Conservation (phyloP, 2,329 filamentous ascomycete genomes). For the Botrytis medusae region DNA sequence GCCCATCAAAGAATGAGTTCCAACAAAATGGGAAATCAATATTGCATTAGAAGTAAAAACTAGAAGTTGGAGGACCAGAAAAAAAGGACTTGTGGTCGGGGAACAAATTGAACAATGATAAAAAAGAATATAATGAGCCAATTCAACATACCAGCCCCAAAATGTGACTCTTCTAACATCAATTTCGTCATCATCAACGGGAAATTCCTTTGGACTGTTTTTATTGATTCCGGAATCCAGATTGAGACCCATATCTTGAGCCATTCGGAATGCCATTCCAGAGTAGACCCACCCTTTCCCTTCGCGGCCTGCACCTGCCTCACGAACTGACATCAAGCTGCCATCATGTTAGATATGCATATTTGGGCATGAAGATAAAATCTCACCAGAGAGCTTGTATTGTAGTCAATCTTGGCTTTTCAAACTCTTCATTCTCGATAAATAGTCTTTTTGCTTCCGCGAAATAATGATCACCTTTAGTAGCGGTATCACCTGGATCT, state of each 20-base stretch:
- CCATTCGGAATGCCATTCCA: slow-evolving; percentile 98
- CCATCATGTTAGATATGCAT: background rate
- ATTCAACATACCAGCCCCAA: slow-evolving; percentile 65
- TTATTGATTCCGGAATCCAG: slow-evolving; percentile 70
- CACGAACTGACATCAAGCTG: slow-evolving; percentile 78
- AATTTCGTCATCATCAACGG: slow-evolving; percentile 75
- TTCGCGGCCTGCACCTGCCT: slow-evolving; percentile 91
- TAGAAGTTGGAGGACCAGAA: background rate
- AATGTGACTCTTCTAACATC: slow-evolving; percentile 91
- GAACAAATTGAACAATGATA: background rate
- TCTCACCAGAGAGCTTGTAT: slow-evolving; percentile 77
- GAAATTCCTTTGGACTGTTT: slow-evolving; percentile 42
- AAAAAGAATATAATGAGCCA: background rate
- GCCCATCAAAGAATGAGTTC: background rate
- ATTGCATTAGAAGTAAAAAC: background rate
- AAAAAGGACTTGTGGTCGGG: background rate
- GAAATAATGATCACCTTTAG: slow-evolving; percentile 95
- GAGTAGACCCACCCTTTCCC: slow-evolving; percentile 98
- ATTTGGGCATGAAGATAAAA: slow-evolving; percentile 43
- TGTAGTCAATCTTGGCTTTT: slow-evolving; percentile 81
- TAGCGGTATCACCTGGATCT: slow-evolving; percentile 71
- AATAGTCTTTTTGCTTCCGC: slow-evolving; percentile 88
- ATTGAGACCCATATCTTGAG: slow-evolving; percentile 88
- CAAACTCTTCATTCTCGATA: slow-evolving; percentile 88
- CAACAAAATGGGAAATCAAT: background rate